Evolutionary conservation across 768 basidiomycete genomes (phyloP).

Genomic region (Leccinellum rugosiceps): DNA sequence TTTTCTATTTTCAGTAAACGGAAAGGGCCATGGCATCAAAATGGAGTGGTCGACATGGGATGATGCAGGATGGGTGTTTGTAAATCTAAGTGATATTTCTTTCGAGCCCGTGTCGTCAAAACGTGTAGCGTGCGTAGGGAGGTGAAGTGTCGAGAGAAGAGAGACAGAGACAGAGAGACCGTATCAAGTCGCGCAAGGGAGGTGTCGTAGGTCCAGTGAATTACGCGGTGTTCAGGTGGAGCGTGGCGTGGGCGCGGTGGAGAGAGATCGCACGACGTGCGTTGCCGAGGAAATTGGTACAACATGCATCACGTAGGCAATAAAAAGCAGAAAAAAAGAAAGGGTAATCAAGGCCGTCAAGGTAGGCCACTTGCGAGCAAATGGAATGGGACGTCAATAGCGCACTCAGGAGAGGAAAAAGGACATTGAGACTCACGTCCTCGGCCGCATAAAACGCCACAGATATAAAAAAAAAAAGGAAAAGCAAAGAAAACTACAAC

Average conservation of each 20-base stretch:
- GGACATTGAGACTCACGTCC: constrained; percentile 9
- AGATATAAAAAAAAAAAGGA: background rate
- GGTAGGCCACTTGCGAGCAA: background rate
- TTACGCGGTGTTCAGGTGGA: background rate
- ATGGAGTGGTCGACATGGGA: background rate
- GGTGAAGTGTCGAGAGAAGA: background rate
- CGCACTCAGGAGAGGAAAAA: background rate
- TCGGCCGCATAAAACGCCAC: background rate
- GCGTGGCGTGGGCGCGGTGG: background rate
- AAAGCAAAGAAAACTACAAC: constrained; percentile 7
- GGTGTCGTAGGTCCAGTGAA: background rate
- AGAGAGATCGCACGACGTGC: background rate
- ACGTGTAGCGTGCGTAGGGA: background rate
- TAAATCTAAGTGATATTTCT: background rate
- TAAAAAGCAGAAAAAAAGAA: background rate
- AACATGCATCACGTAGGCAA: background rate
- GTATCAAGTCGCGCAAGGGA: background rate
- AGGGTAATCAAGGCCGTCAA: background rate
- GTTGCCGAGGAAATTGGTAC: constrained; percentile 6
- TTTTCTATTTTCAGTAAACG: background rate
- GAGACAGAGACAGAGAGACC: background rate
- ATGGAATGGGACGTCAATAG: constrained; percentile 1
- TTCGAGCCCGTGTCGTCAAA: background rate
- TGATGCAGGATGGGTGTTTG: background rate
- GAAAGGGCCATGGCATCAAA: background rate